phyloP scores from a whole-genome alignment of 768 basidiomycete genomes.

The Termitomyces sp. region DNA sequence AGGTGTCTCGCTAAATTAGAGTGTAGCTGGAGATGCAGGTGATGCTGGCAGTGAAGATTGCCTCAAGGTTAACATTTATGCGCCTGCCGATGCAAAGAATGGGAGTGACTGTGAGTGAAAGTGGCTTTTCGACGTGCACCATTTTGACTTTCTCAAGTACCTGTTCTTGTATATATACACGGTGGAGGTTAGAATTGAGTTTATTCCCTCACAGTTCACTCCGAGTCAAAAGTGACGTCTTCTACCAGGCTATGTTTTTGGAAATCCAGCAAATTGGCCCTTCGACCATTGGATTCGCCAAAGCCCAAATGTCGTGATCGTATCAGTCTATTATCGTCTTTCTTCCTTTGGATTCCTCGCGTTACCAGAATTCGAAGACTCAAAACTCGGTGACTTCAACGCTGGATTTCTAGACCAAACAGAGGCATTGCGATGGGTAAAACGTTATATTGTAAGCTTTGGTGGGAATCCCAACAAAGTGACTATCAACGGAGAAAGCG shows the following conservation, averaged over 20 bases:
- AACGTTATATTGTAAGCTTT: conserved; percentile 56
- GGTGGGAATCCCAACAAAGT: conserved; percentile 60
- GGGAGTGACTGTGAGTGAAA: conserved; percentile 42
- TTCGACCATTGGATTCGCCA: conserved; percentile 66
- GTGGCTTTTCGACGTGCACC: background rate
- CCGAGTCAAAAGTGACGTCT: background rate
- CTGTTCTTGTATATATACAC: conserved; percentile 47
- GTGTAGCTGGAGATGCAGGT: conserved; percentile 49
- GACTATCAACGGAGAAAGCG: conserved; percentile 61
- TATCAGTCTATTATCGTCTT: conserved; percentile 65
- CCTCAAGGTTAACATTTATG: conserved; percentile 63
- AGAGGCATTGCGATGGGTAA: conserved; percentile 60
- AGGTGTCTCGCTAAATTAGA: background rate
- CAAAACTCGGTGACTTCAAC: conserved; percentile 17
- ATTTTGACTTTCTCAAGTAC: conserved; percentile 25
- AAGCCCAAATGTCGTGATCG: conserved; percentile 57
- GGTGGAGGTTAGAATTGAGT: conserved; percentile 35
- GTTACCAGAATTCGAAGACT: conserved; percentile 45
- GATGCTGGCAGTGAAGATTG: conserved; percentile 68
- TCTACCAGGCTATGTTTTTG: conserved; percentile 45
- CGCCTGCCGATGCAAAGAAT: conserved; percentile 43
- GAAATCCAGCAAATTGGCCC: conserved; percentile 64
- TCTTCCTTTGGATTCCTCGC: conserved; percentile 62
- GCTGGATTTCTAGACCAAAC: conserved; percentile 46
- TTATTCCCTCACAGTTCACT: background rate